Percentiles rank a stretch among this genome's conserved stretches.
Evolutionary conservation across 2,329 filamentous ascomycete genomes (phyloP).

Genomic region (Aspergillus ochraceoroseus): DNA sequence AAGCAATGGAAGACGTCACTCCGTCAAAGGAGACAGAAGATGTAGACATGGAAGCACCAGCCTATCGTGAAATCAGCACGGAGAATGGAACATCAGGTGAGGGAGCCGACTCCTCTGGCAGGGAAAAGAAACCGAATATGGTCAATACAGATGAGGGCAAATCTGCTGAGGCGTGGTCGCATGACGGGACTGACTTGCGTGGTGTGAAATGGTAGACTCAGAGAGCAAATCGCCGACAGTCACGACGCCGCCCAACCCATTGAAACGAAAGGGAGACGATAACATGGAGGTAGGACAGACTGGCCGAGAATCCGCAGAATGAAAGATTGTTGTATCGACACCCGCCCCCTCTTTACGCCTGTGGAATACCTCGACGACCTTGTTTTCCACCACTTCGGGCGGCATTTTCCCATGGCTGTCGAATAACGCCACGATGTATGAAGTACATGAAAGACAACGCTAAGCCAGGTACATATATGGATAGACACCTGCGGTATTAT

Average conservation of each 20-base stretch:
- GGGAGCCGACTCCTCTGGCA: conserved; percentile 19
- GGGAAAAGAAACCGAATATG: conserved; percentile 9
- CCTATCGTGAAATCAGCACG: conserved; percentile 28
- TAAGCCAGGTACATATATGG: too few relatives aligned
- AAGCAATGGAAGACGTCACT: conserved; percentile 20
- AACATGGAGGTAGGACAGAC: neutral
- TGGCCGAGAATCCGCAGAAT: too few relatives aligned
- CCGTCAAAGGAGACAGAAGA: conserved; percentile 18
- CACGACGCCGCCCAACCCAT: conserved; percentile 26
- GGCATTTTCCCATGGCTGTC: too few relatives aligned
- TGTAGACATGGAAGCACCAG: conserved; percentile 28
- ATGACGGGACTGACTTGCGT: conserved; percentile 24
- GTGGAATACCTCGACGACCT: too few relatives aligned
- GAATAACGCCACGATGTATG: too few relatives aligned
- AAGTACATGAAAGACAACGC: too few relatives aligned
- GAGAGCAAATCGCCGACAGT: conserved; percentile 14
- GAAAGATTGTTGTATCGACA: too few relatives aligned
- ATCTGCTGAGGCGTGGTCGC: conserved; percentile 15
- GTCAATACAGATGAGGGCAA: conserved; percentile 9
- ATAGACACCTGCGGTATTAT: too few relatives aligned
- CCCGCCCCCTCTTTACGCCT: too few relatives aligned
- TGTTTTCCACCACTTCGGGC: too few relatives aligned
- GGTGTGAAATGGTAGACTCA: conserved; percentile 29
- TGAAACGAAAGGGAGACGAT: conserved; percentile 35
- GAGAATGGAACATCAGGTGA: conserved; percentile 28